Base-by-base conservation (phyloP, 2,329 filamentous ascomycete genomes). In the Cladophialophora bantiana region DNA sequence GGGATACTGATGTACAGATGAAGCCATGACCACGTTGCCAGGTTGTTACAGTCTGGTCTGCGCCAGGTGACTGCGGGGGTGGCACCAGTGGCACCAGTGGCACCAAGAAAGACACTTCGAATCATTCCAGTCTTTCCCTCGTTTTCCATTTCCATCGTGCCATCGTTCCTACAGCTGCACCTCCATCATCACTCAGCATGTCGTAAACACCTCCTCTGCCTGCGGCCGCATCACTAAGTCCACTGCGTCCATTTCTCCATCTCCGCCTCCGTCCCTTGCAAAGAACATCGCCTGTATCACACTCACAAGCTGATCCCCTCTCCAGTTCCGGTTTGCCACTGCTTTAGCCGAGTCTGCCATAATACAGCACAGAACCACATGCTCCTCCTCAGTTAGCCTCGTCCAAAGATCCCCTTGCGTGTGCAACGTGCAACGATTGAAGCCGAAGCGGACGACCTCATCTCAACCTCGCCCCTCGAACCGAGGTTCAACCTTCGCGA, bases 371-470 rank as follows among this genome's bases (percentile, higher is more conserved):
- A 32, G 34, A 13, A 54, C 59, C 59, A 61, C 59, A 61, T 61
- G 59, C 59, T 61, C 52, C 59, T 60, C 58, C 58, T 40, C 45
- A 40, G n/a, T 34, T 62, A 62, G 38, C 50, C 60, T 56, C 36
- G 52, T 48, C 18, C 20, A 36, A 35, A 50, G 42, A 10, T 20
- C 42, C 48, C 38, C 59, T 20, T 13, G 35, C 42, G 18, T 34
- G 34, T 48, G 38, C 38, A 31, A 26, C 26, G 26, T 2, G 26
- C 26, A 26, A 26, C 26, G 26, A 26, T 31, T 56, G 26, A 12
- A 53, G 18, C 56, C 61, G 56, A 58, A 5, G 4, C 35, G 48
- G 38, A 56, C 52, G 12, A 56, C 52, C 15, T 62, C 53, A 32
- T 50, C 13, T 40, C 40, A 7, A 13, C 34, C 53, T 32, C 12